Base-by-base conservation (phyloP, 1,284 basidiomycete species). In the Flammula alnicola region DNA sequence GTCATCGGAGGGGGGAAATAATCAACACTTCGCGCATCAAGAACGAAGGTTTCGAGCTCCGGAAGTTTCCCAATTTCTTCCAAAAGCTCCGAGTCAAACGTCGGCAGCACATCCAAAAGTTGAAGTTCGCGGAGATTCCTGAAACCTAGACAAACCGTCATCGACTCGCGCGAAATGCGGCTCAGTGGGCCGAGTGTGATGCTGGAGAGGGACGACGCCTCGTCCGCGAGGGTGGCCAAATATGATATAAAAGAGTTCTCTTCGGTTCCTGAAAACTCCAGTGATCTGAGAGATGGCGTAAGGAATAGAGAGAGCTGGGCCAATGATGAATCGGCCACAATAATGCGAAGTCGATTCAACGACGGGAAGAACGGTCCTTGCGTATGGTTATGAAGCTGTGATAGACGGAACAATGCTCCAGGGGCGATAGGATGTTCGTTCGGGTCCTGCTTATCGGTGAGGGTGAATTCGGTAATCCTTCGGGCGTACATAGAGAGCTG, bases 51-150 rank as follows among this genome's bases (percentile, higher is more conserved):
- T 20, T 52, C 42, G 4, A 52, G 31, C 6, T 14, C 11, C 2
- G 51, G 37, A n/a, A 52, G 27, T 17, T 3, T 22, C n/a, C 51
- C 51, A n/a, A 52, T n/a, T 7, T 36, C 10, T 26, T 41, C 19
- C 9, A 52, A 36, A 19, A 35, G 22, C n/a, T 4, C n/a, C 6
- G 14, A 29, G 12, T 27, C 20, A 11, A 52, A 6, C 2, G 29
- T 3, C 3, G 41, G 11, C 7, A 38, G 17, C 3, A 23, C 29
- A 9, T 32, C 42, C 1, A 16, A 36, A 10, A 52, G 16, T 20
- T 44, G 17, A n/a, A 52, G 42, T 8, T 44, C 12, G 4, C 35
- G 37, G 5, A 52, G 26, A 6, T 44, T 14, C 8, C 5, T 16
- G 27, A 52, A 52, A 9, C 4, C 29, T n/a, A 41, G 31, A 29